These are phyloP conservation scores for Neurospora terricola DNA, from an alignment of 495 filamentous ascomycete genomes.

Conservation along the genomic window DNA sequence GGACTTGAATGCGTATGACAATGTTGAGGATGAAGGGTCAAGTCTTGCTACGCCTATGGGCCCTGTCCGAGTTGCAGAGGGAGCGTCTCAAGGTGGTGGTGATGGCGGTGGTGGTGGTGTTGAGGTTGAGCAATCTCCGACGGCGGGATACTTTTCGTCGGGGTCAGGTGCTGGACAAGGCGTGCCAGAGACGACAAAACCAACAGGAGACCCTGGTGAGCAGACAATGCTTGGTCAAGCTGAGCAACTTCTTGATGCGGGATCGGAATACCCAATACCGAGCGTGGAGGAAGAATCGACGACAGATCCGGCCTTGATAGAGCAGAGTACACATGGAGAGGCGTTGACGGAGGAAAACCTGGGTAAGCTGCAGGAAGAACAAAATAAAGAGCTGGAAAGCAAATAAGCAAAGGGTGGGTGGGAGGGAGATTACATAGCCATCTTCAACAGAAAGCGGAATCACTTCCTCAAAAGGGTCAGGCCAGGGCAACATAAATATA, in stretches of 20 bases:
- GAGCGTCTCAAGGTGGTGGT: background rate
- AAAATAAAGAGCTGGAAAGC: background rate
- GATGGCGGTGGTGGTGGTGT: background rate
- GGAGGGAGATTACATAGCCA: background rate
- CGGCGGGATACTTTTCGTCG: background rate
- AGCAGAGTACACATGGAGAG: conserved; percentile 8
- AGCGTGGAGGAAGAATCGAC: background rate
- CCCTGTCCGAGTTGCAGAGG: background rate
- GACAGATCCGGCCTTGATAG: background rate
- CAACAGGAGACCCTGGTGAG: background rate
- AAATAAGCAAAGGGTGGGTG: background rate
- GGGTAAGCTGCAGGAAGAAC: conserved; percentile 18
- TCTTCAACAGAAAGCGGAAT: background rate
- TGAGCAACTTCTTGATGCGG: background rate
- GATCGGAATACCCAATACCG: background rate
- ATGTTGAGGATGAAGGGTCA: background rate
- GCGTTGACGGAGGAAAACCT: conserved; percentile 30
- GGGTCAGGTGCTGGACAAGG: background rate
- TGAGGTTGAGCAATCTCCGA: background rate
- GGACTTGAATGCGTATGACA: background rate
- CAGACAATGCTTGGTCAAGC: background rate
- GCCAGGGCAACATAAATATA: background rate
- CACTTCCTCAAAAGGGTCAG: background rate
- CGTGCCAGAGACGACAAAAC: background rate
- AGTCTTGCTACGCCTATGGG: background rate